Evolutionary conservation across 1,284 basidiomycete species (phyloP), one percentile per base, ranked within the genome.

Genomic region (Paramarasmius palmivorus): DNA sequence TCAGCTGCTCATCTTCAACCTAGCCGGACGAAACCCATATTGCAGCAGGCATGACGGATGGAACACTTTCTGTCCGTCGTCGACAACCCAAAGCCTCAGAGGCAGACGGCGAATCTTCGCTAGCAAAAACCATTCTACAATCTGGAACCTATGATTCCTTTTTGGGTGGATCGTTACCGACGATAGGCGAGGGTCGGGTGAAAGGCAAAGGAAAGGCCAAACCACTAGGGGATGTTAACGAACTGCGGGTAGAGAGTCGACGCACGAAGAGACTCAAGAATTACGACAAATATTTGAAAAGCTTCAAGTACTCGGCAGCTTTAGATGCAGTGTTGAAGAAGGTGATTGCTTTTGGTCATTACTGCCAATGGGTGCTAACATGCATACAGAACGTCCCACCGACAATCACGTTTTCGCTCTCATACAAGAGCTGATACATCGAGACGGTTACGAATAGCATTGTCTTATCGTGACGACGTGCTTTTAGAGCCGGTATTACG

Each of bases 11-110:
- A 23, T 20, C 23, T 20, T 29, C 22, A 32, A 19, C 49, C 34
- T 53, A 96, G 86, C 95, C 95, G 17, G 96, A 98, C 69, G 94
- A 97, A 65, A 96, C 93, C 1, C 95, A 98, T 65, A 90, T 99
- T 46, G 93, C 93, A 0, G 92, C 92, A 2, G 97, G 96, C 23
- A 94, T 98, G 90, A 90, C 94, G 2, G 97, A 99, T 68, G 96
- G 96, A 1, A 98, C 96, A 1, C 79, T 99, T 10, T 94, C 93
- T 23, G 82, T 95, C 36, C 88, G 93, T 32, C 79, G 92, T 62
- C 80, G 94, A 56, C 90, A 93, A 65, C 80, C 82, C 29, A 95
- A 93, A 70, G 74, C 84, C 1, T 82, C 79, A 19, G 85, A 92
- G 65, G 63, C 71, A 2, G 68, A 76, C 0, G 65, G 71, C 9